Percentiles rank a stretch among this genome's conserved stretches.
Conservation (phyloP, 2,329 filamentous ascomycete species). For the Aspergillus floridensis region DNA sequence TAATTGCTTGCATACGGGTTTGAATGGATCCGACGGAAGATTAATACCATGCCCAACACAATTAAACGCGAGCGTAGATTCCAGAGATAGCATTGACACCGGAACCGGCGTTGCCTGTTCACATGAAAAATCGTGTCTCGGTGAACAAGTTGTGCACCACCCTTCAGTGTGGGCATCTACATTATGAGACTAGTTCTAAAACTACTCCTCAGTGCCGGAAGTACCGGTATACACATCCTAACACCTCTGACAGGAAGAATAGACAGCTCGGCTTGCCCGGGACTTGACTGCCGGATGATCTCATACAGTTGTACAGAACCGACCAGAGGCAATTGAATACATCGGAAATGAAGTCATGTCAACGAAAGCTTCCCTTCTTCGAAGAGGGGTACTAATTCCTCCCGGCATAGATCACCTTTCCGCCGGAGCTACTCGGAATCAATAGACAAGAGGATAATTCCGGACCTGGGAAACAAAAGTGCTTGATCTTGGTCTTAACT, state of each 20-base stretch:
- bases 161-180: neutral
- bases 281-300: neutral
- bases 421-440: neutral
- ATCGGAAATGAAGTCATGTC: neutral
- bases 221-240: neutral
- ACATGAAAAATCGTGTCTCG: neutral
- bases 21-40: neutral
- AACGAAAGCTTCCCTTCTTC: neutral
- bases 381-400: neutral
- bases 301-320: neutral
- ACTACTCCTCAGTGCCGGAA: neutral
- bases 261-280: neutral
- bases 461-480: neutral
- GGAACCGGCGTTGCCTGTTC: neutral
- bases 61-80: neutral
- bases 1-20: neutral
- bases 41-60: neutral
- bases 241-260: neutral
- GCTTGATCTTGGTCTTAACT: neutral
- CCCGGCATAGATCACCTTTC: no score
- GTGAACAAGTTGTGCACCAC: no score
- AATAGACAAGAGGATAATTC: neutral
- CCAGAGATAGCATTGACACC: neutral
- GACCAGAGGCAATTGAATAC: neutral
- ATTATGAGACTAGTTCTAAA: neutral